Evolutionary conservation across 345 rosid species (phyloP).

Genomic region (Eucalyptus victrix): DNA sequence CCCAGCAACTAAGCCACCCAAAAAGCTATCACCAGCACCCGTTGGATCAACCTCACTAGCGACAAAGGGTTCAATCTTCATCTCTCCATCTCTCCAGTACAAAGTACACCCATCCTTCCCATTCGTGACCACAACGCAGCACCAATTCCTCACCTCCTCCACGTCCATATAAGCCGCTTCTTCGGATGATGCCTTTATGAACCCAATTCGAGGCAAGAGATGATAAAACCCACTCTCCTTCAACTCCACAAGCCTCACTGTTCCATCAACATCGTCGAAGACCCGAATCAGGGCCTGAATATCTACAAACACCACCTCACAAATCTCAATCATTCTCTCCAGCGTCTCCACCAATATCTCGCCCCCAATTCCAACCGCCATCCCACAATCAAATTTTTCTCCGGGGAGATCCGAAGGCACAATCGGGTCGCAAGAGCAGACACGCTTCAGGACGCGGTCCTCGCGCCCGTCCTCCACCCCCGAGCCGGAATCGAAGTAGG

Average conservation of each 20-base stretch:
- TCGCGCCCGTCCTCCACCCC: slow-evolving; percentile 17
- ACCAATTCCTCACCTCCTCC: slow-evolving; percentile 58
- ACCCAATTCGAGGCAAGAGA: slow-evolving; percentile 44
- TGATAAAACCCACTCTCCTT: slow-evolving; percentile 54
- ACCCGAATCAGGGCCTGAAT: slow-evolving; percentile 77
- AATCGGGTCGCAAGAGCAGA: slow-evolving; percentile 62
- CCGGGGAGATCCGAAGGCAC: slow-evolving; percentile 56
- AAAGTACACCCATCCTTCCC: slow-evolving; percentile 80
- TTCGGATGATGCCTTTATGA: slow-evolving; percentile 78
- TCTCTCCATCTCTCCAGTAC: slow-evolving; percentile 41
- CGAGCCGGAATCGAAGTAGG: slow-evolving; percentile 42
- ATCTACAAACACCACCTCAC: slow-evolving; percentile 65
- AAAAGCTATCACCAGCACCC: slow-evolving; percentile 92
- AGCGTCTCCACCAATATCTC: slow-evolving; percentile 82
- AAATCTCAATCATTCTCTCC: slow-evolving; percentile 63
- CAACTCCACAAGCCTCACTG: slow-evolving; percentile 50
- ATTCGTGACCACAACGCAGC: slow-evolving; percentile 81
- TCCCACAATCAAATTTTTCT: slow-evolving; percentile 46
- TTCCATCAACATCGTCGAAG: slow-evolving; percentile 50
- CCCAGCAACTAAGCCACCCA: slow-evolving; percentile 77
- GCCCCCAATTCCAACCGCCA: slow-evolving; percentile 97
- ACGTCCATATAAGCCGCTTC: slow-evolving; percentile 80
- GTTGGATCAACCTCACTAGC: slow-evolving; percentile 91
- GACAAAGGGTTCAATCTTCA: slow-evolving; percentile 38
- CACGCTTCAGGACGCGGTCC: slow-evolving; percentile 72